A percentile compares a stretch with the other conserved stretches of the same genome.
These are phyloP conservation scores for Selaginella tamariscina DNA, from an alignment of 75 land plant species.

Conservation along the genomic window DNA sequence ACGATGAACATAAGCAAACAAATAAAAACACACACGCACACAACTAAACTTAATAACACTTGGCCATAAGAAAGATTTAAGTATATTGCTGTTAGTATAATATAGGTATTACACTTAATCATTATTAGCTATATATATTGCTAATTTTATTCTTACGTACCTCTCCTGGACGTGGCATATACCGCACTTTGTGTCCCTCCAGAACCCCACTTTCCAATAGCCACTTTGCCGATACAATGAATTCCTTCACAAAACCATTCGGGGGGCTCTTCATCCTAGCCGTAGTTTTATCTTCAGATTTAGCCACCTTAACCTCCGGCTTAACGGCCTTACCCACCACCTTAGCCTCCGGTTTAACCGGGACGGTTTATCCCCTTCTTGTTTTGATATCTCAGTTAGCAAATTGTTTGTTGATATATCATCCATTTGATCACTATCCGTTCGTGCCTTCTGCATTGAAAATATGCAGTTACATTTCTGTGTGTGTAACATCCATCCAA, in stretches of 20 bases:
- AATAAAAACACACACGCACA: too few species aligned
- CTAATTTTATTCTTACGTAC: too few species aligned
- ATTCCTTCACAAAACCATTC: conserved; percentile 18
- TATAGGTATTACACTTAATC: too few species aligned
- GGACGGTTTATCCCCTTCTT: neutral
- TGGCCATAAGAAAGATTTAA: neutral
- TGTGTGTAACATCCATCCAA: too few species aligned
- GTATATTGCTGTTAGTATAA: too few species aligned
- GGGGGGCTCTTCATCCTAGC: too few species aligned
- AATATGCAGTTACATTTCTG: too few species aligned
- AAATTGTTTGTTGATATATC: neutral
- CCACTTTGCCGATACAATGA: conserved; percentile 39
- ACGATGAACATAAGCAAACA: neutral
- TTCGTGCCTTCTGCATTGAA: neutral
- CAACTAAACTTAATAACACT: neutral
- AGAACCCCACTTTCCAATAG: conserved; percentile 69
- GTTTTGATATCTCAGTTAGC: neutral
- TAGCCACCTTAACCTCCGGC: too few species aligned
- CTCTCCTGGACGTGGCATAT: conserved; percentile 17
- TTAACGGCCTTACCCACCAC: too few species aligned
- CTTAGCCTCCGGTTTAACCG: neutral
- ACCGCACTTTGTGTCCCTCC: conserved; percentile 50
- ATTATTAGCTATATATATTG: too few species aligned
- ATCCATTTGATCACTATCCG: too few species aligned
- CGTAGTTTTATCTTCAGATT: too few species aligned